Percentiles rank a stretch among this genome's conserved stretches.
phyloP scores from a whole-genome alignment of 306 rosid genomes.

The Rubus parviflorus region DNA sequence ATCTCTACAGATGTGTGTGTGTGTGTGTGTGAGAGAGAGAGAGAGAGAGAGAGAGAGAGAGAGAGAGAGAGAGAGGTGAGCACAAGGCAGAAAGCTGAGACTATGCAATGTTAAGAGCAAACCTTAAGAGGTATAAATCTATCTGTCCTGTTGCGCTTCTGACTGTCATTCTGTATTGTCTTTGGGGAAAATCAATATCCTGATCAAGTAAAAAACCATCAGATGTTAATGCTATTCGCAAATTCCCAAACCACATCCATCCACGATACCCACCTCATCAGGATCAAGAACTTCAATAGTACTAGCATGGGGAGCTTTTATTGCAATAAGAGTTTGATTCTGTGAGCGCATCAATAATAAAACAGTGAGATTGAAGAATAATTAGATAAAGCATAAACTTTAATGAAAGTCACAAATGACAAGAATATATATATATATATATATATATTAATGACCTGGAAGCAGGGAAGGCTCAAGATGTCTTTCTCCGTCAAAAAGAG shows the following conservation, averaged over 20 bases:
- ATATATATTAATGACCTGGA: conserved; percentile 49
- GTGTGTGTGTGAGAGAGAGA: neutral
- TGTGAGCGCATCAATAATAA: conserved; percentile 32
- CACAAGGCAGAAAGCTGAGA: neutral
- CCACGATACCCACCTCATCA: conserved; percentile 58
- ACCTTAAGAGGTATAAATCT: conserved; percentile 71
- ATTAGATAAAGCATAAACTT: conserved; percentile 6
- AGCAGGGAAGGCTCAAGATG: conserved; percentile 60
- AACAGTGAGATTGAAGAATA: conserved; percentile 29
- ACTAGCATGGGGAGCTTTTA: conserved; percentile 80
- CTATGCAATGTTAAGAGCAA: conserved; percentile 21
- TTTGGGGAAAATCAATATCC: conserved; percentile 60
- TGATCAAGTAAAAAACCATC: conserved; percentile 39
- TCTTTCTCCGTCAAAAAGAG: conserved; percentile 63
- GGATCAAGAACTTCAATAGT: conserved; percentile 82
- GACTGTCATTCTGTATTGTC: conserved; percentile 64
- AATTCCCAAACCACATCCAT: conserved; percentile 32
- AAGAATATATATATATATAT: neutral
- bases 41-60: neutral
- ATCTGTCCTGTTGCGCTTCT: conserved; percentile 81
- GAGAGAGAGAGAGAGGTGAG: conserved; percentile 15
- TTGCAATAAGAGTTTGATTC: conserved; percentile 70
- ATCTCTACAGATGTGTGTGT: neutral
- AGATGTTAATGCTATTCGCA: conserved; percentile 18
- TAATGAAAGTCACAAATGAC: conserved; percentile 3